A percentile compares a stretch with the other conserved stretches of the same genome.
Conservation (phyloP, 176 grass and related monocot species). For the Carex pumila region DNA sequence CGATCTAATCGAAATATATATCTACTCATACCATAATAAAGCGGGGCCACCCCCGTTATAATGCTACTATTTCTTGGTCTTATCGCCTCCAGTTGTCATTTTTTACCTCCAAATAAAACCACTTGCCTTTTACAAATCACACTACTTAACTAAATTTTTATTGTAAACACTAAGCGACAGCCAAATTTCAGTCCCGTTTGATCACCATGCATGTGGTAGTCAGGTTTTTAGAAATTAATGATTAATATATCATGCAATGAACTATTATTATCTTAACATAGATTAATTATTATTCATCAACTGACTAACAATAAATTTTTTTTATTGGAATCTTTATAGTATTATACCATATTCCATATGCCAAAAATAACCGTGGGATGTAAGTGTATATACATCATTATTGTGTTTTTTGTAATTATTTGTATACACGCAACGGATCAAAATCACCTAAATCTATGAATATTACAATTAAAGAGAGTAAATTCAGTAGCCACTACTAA, state of each 20-base stretch:
- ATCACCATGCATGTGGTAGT: background rate
- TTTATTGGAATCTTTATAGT: background rate
- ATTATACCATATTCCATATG: too few species aligned
- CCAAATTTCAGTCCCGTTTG: background rate
- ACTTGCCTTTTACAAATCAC: background rate
- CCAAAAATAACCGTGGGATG: background rate
- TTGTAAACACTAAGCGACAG: background rate
- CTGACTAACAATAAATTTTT: background rate
- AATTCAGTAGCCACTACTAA: background rate
- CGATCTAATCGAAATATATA: too few species aligned
- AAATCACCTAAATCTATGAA: background rate
- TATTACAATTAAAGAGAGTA: background rate
- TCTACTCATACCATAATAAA: background rate
- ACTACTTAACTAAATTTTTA: background rate
- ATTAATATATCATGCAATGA: background rate
- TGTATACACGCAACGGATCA: background rate
- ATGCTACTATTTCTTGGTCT: background rate
- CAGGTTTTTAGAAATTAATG: background rate
- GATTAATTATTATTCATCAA: too few species aligned
- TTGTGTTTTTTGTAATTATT: background rate
- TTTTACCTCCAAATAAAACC: background rate
- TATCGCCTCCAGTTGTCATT: background rate
- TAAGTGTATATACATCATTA: background rate
- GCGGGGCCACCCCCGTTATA: background rate
- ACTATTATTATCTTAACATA: too few species aligned